Evolutionary conservation across 176 grass and related monocot genomes (phyloP).

Genomic region (Neostapfia colusana): DNA sequence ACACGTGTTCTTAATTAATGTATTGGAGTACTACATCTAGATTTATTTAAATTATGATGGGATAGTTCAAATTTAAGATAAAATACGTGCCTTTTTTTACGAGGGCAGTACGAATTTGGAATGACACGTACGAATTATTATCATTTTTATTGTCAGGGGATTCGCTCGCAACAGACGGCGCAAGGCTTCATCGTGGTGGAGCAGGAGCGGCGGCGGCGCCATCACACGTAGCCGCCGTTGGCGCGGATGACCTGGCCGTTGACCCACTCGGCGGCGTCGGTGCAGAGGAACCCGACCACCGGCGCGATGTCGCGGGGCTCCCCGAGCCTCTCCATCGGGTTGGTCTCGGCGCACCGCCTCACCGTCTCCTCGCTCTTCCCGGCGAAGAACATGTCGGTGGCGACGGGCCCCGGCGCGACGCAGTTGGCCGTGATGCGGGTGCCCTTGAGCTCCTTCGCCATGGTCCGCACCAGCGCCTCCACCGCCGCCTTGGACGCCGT

Average conservation of each 20-base stretch:
- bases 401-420: conserved; percentile 43
- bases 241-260: conserved; percentile 63
- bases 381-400: conserved; percentile 52
- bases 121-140: no score
- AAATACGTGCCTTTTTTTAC: no score
- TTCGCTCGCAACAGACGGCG: no score
- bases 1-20: no score
- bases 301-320: conserved; percentile 50
- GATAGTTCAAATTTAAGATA: no score
- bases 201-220: no score
- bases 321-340: conserved; percentile 54
- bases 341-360: background rate
- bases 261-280: conserved; percentile 59
- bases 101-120: no score
- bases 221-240: conserved; percentile 56
- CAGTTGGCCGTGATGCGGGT: conserved; percentile 57
- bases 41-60: no score
- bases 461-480: conserved; percentile 47
- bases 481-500: conserved; percentile 52
- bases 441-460: conserved; percentile 61
- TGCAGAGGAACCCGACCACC: conserved; percentile 61
- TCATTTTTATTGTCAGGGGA: no score
- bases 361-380: conserved; percentile 42
- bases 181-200: no score
- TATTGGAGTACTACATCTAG: no score